These are phyloP conservation scores for Phytophthora megakarya DNA, from an alignment of 352 stramenopile genomes.

Conservation along the genomic window DNA sequence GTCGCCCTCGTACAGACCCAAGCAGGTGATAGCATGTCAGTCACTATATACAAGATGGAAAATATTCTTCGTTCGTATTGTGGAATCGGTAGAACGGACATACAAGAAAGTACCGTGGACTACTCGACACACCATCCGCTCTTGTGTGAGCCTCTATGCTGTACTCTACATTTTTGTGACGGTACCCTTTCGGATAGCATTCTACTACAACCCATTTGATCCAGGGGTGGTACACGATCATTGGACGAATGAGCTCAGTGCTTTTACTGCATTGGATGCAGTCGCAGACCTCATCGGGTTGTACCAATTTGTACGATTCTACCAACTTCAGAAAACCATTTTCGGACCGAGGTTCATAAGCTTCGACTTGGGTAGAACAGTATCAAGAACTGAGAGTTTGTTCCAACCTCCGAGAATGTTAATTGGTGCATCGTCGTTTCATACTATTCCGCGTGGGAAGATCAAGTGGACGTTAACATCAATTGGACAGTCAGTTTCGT, in stretches of 20 bases:
- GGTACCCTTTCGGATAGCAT: conserved; percentile 28
- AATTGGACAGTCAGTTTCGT: background rate
- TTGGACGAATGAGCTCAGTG: conserved; percentile 25
- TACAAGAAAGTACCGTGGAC: conserved; percentile 20
- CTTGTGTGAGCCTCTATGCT: conserved; percentile 16
- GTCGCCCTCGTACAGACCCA: background rate
- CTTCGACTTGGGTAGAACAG: conserved; percentile 4
- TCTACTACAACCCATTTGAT: conserved; percentile 27
- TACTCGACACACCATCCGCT: conserved; percentile 18
- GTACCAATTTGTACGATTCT: conserved; percentile 26
- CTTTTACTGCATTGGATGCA: conserved; percentile 13
- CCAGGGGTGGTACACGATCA: background rate
- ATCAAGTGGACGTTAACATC: conserved; percentile 30
- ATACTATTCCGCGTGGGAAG: background rate
- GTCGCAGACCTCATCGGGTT: conserved; percentile 21
- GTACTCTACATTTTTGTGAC: conserved; percentile 29
- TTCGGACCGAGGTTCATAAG: conserved; percentile 13
- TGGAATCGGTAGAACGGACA: background rate
- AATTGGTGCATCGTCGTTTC: conserved; percentile 16
- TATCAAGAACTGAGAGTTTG: background rate
- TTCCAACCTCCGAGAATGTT: background rate
- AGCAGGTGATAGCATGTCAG: background rate
- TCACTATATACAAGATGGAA: background rate
- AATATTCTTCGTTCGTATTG: background rate
- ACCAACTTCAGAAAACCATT: conserved; percentile 2